Base-by-base conservation (phyloP, 2,329 filamentous ascomycete genomes). In the Lasiodiplodia sp. region DNA sequence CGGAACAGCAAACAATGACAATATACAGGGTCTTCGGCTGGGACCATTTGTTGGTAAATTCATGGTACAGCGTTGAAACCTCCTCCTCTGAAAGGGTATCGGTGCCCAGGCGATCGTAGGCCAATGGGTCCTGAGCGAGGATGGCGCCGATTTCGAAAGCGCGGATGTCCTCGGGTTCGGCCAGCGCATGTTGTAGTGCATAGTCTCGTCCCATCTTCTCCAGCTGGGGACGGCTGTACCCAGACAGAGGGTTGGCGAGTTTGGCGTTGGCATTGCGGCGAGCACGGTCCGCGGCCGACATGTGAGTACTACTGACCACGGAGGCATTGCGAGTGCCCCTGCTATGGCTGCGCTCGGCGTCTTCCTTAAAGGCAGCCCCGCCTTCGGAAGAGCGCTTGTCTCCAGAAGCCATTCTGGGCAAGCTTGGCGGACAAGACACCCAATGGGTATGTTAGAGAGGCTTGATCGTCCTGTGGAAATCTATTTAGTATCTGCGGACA, bases 11-110 rank as follows among this genome's bases (percentile, higher is more conserved):
- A 69, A 89, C 75, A 71, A 93, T 88, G 8, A 92, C 84, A 64
- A 88, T 82, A 76, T 91, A 92, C 60, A 92, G 83, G 76, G 87
- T 86, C 71, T 77, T 82, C 0, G 91, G 90, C 73, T 93, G 91
- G 6, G 85, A 86, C 91, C 91, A 93, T 70, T 88, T 89, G 74
- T 91, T 85, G 0, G 85, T 86, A 51, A 86, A 84, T 75, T 94
- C 91, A 21, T 85, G 82, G 12, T 85, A 81, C 49, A 93, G 78
- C 5, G 87, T 81, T 2, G 82, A 79, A 51, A 83, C 83, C 75
- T 94, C 91, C 12, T 86, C 82, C 0, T 84, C 81, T 0, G 84
- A 88, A 60, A 92, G 80, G 7, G 84, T 86, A 14, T 74, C 66
- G 51, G 72, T 68, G 31, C 71, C 72, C 18, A 69, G 68, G 18